Evolutionary conservation across 371 early-diverging fungal genomes (phyloP).

Genomic region (Mitosporidium daphniae): DNA sequence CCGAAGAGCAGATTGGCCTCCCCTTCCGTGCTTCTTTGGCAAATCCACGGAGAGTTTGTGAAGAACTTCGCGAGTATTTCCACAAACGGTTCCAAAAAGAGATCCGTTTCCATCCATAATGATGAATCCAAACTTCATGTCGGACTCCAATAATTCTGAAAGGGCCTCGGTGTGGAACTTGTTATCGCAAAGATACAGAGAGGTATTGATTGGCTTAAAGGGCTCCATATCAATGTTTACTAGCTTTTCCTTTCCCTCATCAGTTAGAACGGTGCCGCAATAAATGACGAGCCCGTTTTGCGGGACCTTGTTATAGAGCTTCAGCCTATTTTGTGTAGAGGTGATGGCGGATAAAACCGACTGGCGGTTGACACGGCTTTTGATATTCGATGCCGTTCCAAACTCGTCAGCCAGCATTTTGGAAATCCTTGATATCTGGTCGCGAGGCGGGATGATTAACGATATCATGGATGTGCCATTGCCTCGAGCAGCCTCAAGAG

Average conservation of each 20-base stretch:
- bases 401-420: conserved; percentile 96
- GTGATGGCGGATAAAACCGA: conserved; percentile 93
- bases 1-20: conserved; percentile 97
- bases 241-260: conserved; percentile 96
- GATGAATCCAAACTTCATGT: conserved; percentile 92
- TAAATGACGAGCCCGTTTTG: conserved; percentile 53
- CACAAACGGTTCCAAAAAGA: conserved; percentile 79
- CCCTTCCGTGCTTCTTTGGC: conserved; percentile 99
- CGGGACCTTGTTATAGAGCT: conserved; percentile 66
- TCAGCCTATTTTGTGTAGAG: conserved; percentile 86
- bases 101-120: conserved; percentile 96
- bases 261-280: conserved; percentile 83
- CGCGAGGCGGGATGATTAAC: conserved; percentile 60
- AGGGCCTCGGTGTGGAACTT: conserved; percentile 90
- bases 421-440: conserved; percentile 56
- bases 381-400: conserved; percentile 98
- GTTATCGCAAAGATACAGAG: conserved; percentile 95
- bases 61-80: conserved; percentile 77
- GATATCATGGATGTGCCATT: conserved; percentile 99
- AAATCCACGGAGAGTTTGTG: conserved; percentile 78
- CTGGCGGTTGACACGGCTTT: conserved; percentile 86
- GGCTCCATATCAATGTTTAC: conserved; percentile 96
- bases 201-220: conserved; percentile 96
- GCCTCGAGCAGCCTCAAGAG: conserved; percentile 67
- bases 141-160: conserved; percentile 55